phyloP scores from a whole-genome alignment of 176 grass and related monocot species.

The Oryza meyeriana region DNA sequence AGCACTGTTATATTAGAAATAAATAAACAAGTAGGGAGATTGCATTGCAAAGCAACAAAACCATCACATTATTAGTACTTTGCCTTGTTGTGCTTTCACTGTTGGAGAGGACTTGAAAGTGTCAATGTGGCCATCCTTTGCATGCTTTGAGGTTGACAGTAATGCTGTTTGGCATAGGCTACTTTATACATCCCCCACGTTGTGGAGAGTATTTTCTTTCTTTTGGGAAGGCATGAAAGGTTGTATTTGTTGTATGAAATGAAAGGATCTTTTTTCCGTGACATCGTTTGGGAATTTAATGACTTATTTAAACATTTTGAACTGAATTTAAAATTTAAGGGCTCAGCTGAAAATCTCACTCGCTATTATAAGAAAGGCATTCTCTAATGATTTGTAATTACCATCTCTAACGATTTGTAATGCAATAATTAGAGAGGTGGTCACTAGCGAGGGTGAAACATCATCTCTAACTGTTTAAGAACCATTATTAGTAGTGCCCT shows the following conservation, averaged over 20 bases:
- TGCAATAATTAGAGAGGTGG: no score
- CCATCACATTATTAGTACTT: neutral
- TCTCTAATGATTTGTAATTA: neutral
- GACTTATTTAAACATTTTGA: neutral
- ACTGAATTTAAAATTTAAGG: neutral
- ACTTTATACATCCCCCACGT: neutral
- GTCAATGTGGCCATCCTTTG: slow-evolving; percentile 18
- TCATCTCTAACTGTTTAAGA: neutral
- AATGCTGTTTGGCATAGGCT: neutral
- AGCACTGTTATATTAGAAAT: neutral
- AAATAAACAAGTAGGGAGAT: neutral
- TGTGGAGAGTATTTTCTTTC: neutral
- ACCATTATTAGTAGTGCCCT: neutral
- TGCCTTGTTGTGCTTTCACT: slow-evolving; percentile 20
- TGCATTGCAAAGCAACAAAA: slow-evolving; percentile 16
- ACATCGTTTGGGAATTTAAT: neutral
- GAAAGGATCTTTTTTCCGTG: neutral
- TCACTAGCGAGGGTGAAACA: no score
- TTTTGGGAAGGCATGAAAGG: neutral
- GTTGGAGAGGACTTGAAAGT: slow-evolving; percentile 15
- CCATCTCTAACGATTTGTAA: no score
- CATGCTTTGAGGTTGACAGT: neutral
- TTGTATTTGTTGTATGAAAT: neutral
- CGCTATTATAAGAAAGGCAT: neutral
- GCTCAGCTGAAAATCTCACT: neutral